Evolutionary conservation across 495 filamentous ascomycete genomes (phyloP), one percentile per base, ranked within the genome.

Genomic region (Pseudomonodictys pantanalensis): DNA sequence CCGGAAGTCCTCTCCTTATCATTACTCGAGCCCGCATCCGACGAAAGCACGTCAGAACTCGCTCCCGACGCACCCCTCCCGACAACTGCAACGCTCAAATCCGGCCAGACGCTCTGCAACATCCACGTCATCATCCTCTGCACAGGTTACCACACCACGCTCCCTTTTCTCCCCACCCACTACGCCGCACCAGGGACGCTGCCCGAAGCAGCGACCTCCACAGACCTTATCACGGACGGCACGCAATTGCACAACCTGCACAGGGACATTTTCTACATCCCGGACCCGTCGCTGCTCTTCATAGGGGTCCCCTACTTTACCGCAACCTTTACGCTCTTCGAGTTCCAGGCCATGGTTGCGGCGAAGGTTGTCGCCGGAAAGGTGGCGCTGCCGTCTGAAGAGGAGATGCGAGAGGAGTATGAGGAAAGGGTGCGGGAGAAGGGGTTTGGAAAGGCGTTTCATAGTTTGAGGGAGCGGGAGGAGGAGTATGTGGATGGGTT

Each of bases 241-340:
- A 78, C 74, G 2, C 83, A 83, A 65, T 66, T 84, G n/a, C 84
- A 87, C 65, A 88, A 89, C 62, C 60, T 88, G 3, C 80, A 87
- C 69, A 79, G 80, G 38, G 83, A 88, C 58, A 80, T 87, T 2
- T 86, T 86, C 64, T 88, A 84, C 62, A 86, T 86, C 41, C 76
- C 78, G 0, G 83, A 87, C 51, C 83, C 85, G 0, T 79, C 82
- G 0, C 65, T 88, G 12, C 76, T 76, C 0, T 86, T 88, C 60
- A 71, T 88, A 7, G 84, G 85, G 0, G 75, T 84, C 0, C 79
- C 83, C 0, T 83, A 81, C 66, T 78, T 83, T 43, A 80, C 79
- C 0, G 81, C 82, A 0, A 83, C 83, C 0, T 88, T 87, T 56
- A 80, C 83, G 0, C 71, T 86, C 7, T 86, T 85, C 48, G 85